phyloP scores from a whole-genome alignment of 495 filamentous ascomycete species.

The Parachaetomium inaequale region DNA sequence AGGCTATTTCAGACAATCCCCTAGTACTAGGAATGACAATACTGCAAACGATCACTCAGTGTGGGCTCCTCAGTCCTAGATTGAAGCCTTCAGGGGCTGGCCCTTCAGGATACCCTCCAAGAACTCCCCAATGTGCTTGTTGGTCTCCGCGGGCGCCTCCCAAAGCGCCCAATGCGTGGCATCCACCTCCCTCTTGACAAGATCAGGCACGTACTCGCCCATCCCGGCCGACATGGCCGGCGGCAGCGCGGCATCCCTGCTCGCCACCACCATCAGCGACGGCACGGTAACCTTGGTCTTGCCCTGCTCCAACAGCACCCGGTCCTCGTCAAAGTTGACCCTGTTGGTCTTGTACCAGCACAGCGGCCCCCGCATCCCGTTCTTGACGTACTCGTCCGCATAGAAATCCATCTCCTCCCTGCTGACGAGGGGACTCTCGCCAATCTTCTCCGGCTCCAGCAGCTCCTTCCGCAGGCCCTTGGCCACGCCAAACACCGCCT shows the following conservation, averaged over 20 bases:
- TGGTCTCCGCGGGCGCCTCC: conserved; percentile 58
- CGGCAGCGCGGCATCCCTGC: conserved; percentile 63
- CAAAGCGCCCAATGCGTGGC: conserved; percentile 67
- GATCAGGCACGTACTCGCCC: conserved; percentile 57
- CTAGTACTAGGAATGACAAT: background rate
- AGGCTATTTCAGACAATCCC: background rate
- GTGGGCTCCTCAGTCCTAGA: conserved; percentile 6
- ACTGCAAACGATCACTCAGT: background rate
- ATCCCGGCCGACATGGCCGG: conserved; percentile 64
- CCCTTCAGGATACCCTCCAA: conserved; percentile 25
- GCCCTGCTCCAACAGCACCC: conserved; percentile 36
- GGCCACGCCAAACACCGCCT: conserved; percentile 50
- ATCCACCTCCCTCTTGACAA: conserved; percentile 57
- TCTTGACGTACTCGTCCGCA: conserved; percentile 60
- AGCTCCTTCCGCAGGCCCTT: conserved; percentile 53
- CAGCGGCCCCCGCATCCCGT: conserved; percentile 72
- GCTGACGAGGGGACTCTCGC: conserved; percentile 52
- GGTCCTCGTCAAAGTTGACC: conserved; percentile 75
- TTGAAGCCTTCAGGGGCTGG: conserved; percentile 25
- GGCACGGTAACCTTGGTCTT: conserved; percentile 57
- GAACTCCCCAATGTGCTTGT: conserved; percentile 40
- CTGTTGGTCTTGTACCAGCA: conserved; percentile 78
- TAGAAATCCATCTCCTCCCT: conserved; percentile 76
- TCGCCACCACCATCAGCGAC: conserved; percentile 68
- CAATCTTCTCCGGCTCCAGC: conserved; percentile 44